These are phyloP conservation scores for Dissophora globulifera DNA, from an alignment of 192 early-diverging fungal genomes.

Conservation along the genomic window DNA sequence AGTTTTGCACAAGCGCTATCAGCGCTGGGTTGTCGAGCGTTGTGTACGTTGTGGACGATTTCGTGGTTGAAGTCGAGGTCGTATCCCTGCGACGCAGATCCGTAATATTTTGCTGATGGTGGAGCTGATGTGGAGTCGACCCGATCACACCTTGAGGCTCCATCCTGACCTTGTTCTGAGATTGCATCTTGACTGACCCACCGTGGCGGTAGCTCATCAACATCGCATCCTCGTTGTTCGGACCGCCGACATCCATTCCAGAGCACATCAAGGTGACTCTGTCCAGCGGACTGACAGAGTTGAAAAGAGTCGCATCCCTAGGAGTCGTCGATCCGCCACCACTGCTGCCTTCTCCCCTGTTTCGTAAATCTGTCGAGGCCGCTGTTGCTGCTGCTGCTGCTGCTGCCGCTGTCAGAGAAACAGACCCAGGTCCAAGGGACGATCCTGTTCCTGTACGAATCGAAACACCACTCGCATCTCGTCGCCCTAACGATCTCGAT, in stretches of 20 bases:
- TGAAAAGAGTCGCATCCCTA: slow-evolving; percentile 42
- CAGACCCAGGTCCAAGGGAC: slow-evolving; percentile 19
- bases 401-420: slow-evolving; percentile 16
- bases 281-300: slow-evolving; percentile 60
- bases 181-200: slow-evolving; percentile 17
- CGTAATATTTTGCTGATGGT: background rate
- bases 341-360: no score
- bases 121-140: no score
- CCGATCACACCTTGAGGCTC: background rate
- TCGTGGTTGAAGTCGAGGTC: slow-evolving; percentile 37
- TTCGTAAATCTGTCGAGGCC: slow-evolving; percentile 28
- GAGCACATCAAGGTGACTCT: slow-evolving; percentile 54
- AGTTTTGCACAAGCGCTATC: slow-evolving; percentile 33
- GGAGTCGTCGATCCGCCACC: slow-evolving; percentile 23
- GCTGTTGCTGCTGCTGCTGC: no score
- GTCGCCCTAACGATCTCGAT: no score
- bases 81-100: slow-evolving; percentile 38
- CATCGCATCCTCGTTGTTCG: slow-evolving; percentile 15
- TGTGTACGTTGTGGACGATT: slow-evolving; percentile 32
- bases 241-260: slow-evolving; percentile 12
- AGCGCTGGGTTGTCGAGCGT: slow-evolving; percentile 38
- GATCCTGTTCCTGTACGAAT: slow-evolving; percentile 38
- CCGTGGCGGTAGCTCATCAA: slow-evolving; percentile 1
- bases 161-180: background rate
- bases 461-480: slow-evolving; percentile 25